phyloP scores from a whole-genome alignment of 2,329 filamentous ascomycete species.

The Penicillium sp. region DNA sequence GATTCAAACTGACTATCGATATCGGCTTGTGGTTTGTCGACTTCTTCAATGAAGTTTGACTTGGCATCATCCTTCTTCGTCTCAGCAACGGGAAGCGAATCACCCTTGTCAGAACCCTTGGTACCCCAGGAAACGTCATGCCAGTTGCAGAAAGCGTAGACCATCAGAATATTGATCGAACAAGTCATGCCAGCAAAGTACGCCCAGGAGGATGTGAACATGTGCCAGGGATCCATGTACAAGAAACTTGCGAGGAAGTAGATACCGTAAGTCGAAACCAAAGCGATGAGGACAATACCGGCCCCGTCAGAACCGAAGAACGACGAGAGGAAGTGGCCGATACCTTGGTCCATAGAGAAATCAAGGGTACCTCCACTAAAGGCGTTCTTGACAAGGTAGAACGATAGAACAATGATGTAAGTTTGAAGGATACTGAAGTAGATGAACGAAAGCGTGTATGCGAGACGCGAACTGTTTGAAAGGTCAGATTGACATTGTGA shows the following conservation, averaged over 20 bases:
- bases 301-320: constrained; percentile 76
- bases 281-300: constrained; percentile 87
- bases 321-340: constrained; percentile 65
- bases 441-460: constrained; percentile 83
- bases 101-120: constrained; percentile 92
- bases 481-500: background rate
- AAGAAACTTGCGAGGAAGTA: constrained; percentile 97
- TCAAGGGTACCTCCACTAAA: constrained; percentile 60
- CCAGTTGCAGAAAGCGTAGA: constrained; percentile 99
- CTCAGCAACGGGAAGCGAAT: constrained; percentile 81
- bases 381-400: constrained; percentile 79
- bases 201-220: constrained; percentile 94
- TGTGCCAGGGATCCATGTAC: constrained; percentile 98
- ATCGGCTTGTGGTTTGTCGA: constrained; percentile 92
- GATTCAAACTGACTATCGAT: constrained; percentile 95
- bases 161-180: constrained; percentile 98
- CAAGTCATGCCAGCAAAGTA: constrained; percentile 91
- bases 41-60: constrained; percentile 82
- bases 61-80: constrained; percentile 87
- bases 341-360: constrained; percentile 62
- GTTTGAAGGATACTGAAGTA: constrained; percentile 83
- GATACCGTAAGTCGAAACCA: constrained; percentile 88
- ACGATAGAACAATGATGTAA: constrained; percentile 81
- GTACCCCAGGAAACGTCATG: constrained; percentile 99
- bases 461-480: constrained; percentile 59